Conservation (phyloP, 768 basidiomycete genomes). For the Bullera alba region DNA sequence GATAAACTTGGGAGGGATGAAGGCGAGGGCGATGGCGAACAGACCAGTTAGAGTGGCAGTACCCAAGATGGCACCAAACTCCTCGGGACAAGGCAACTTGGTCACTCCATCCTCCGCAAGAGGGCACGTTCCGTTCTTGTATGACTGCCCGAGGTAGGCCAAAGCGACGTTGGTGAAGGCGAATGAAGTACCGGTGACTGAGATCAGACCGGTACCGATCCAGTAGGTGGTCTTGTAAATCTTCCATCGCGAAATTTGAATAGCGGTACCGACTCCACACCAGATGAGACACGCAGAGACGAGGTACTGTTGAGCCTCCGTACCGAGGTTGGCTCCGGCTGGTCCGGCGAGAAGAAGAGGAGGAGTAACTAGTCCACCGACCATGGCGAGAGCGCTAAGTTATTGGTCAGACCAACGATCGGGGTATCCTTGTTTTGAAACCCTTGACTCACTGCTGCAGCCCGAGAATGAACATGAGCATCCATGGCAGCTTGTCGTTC, state of each 20-base stretch:
- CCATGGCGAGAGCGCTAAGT: conserved; percentile 23
- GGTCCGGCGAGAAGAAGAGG: conserved; percentile 18
- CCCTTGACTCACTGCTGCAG: conserved; percentile 16
- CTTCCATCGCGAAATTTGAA: conserved; percentile 16
- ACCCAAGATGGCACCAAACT: conserved; percentile 29
- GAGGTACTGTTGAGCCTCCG: conserved; percentile 19
- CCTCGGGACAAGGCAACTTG: conserved; percentile 24
- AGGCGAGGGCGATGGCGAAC: conserved; percentile 22
- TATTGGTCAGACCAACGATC: not conserved
- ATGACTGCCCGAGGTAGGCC: conserved; percentile 12
- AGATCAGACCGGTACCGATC: conserved; percentile 22
- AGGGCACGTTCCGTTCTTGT: conserved; percentile 21
- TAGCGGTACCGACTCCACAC: conserved; percentile 20
- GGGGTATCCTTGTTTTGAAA: not conserved
- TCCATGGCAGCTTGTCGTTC: conserved; percentile 16
- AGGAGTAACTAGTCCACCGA: conserved; percentile 20
- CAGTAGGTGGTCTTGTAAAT: conserved; percentile 17
- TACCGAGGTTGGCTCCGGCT: conserved; percentile 21
- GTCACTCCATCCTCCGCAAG: conserved; percentile 17
- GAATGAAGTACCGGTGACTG: conserved; percentile 20
- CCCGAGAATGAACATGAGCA: conserved; percentile 22
- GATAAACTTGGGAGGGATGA: conserved; percentile 21
- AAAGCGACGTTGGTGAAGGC: conserved; percentile 25
- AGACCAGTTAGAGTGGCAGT: conserved; percentile 16
- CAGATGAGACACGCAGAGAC: conserved; percentile 23